Evolutionary conservation across 192 early-diverging fungal genomes (phyloP), one percentile per base, ranked within the genome.

Genomic region (Glomus cerebriforme): DNA sequence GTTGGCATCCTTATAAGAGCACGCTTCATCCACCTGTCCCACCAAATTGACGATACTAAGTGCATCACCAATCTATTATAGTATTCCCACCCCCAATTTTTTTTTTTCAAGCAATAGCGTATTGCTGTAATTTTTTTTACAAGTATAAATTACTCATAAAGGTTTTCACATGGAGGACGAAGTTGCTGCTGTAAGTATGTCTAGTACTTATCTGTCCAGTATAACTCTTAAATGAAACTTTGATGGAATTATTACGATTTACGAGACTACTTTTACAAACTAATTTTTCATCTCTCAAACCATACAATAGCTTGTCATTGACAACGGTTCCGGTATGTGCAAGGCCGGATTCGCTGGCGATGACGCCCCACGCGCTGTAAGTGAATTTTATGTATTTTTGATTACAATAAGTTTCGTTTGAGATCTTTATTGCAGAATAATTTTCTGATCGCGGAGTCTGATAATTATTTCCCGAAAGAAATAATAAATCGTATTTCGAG

Each of bases 291-390:
- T 62, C 26, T 47, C 26, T 43, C 39, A 43, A 43, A 19, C 10
- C 35, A 47, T 37, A 47, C 35, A 82, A 80, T 86, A 89, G 90
- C 85, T 94, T 83, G 95, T 95, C 82, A 94, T 96, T 83, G 95
- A 96, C 87, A 95, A 95, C 86, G 95, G 95, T 84, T 96, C 95
- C 84, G 93, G 95, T 84, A 96, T 96, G 94, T 96, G 94, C 90
- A 96, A 96, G 88, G 94, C 94, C 87, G 94, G 94, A 84, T 96
- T 96, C 84, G 94, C 94, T 83, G 94, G 94, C 81, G 94, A 96
- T 86, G 94, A 96, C 77, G 94, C 94, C 71, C 94, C 94, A 47
- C 93, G 93, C 81, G 94, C 94, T 81, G 95, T 94, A 84, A 79
- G 82, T 81, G 27, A 54, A 37, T 31, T 73, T 59, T 24, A 54